Evolutionary conservation across 257 asterid species (phyloP), one percentile per base, ranked within the genome.

Genomic region (Gynochthodes officinalis): DNA sequence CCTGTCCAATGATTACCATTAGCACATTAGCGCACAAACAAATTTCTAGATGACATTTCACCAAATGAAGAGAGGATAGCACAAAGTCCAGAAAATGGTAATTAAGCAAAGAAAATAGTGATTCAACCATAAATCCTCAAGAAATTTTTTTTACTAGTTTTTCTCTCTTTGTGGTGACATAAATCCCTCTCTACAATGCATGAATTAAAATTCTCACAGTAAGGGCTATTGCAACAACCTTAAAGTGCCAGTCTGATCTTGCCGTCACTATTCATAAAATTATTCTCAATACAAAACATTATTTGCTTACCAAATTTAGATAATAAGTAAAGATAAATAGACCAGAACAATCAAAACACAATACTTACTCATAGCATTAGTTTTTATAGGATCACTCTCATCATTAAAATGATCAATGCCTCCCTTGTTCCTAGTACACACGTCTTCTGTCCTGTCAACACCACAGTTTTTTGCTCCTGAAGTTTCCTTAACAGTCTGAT

Each of bases 311-410:
- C 50, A 57, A 39, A 70, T 42, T 30, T 55, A 0, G 4, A 33
- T 11, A 52, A 19, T 21, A 1, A 4, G 7, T 9, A 55, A 55
- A 55, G 16, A 23, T 54, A 54, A n/a, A 70, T 23, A 25, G 2
- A 55, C 72, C 72, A 53, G 66, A 71, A 23, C 12, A 37, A 64
- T 11, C 49, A 28, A 70, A 39, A 18, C 30, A 52, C 12, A 63
- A 75, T 77, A 78, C 96, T 87, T 83, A 94, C 98, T 81, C 88
- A 87, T 83, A 46, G 98, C 97, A 59, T 88, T 89, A 48, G 96
- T 71, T 63, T 78, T 76, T 82, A 84, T 74, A 61, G 95, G 99
- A 81, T 90, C 87, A 70, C 69, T 80, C 84, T 92, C 96, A 27
- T 82, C 78, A 60, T 86, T 80, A 85, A 95, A 95, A 74, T 80